Evolutionary conservation across 2,329 filamentous ascomycete genomes (phyloP).

Genomic region (Fusarium mexicanum): DNA sequence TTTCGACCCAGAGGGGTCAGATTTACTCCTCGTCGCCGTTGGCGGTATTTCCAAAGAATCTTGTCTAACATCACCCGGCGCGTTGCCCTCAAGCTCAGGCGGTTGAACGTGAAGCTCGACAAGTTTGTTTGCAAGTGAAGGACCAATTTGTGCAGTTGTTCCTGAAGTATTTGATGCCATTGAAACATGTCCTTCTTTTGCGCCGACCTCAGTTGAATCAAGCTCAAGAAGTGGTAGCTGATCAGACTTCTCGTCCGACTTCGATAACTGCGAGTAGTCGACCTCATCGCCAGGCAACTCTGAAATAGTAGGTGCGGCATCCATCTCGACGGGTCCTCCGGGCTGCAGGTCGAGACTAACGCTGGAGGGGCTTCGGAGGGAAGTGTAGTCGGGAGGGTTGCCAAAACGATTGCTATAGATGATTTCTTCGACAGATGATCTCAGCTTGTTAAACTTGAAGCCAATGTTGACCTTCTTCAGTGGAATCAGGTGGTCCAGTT

Average conservation of each 20-base stretch:
- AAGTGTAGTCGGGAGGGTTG: constrained; percentile 11
- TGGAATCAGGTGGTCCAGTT: constrained; percentile 37
- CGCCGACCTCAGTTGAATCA: constrained; percentile 13
- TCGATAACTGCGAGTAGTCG: neutral
- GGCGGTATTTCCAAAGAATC: constrained; percentile 12
- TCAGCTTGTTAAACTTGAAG: constrained; percentile 40
- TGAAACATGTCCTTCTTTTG: neutral
- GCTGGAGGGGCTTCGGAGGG: constrained; percentile 27
- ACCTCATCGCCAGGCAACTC: constrained; percentile 20
- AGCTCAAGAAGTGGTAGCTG: constrained; percentile 12
- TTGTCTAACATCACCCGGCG: neutral
- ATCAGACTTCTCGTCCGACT: neutral
- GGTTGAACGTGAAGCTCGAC: constrained; percentile 28
- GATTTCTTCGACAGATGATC: constrained; percentile 26
- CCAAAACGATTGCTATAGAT: constrained; percentile 39
- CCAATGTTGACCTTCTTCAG: constrained; percentile 35
- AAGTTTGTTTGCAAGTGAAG: neutral
- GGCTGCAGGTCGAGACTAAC: neutral
- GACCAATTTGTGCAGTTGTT: neutral
- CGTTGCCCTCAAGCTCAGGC: constrained; percentile 32
- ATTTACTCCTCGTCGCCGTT: constrained; percentile 1
- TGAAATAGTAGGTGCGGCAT: neutral
- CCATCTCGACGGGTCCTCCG: constrained; percentile 6
- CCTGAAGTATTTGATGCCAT: neutral
- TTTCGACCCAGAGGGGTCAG: constrained; percentile 4